Percentiles rank a stretch among this genome's conserved stretches.
Evolutionary conservation across 106 monocot species (phyloP).

Genomic region (Dactylorhiza incarnata): DNA sequence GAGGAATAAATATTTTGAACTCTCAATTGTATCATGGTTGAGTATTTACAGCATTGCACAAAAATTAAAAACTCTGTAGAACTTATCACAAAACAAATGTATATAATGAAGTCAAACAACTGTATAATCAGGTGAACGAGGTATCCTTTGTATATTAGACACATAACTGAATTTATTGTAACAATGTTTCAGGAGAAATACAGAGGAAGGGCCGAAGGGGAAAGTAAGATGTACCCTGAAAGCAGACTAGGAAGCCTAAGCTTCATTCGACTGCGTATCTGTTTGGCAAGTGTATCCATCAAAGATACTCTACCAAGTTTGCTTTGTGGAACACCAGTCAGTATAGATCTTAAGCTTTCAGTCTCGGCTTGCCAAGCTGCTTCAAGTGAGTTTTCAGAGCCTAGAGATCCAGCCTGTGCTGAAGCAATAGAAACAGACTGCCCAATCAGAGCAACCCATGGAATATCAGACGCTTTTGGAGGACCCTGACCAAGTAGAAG

Average conservation of each 20-base stretch:
- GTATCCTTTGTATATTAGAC: background rate
- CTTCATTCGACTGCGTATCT: constrained; percentile 89
- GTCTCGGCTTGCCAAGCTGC: constrained; percentile 92
- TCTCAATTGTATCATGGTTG: no score
- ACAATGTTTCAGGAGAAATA: background rate
- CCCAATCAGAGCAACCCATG: constrained; percentile 87
- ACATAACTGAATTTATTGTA: background rate
- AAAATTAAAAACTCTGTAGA: no score
- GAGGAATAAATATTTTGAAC: no score
- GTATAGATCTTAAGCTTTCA: constrained; percentile 73
- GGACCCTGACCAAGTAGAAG: constrained; percentile 73
- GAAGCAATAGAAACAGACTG: constrained; percentile 92
- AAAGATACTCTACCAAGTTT: constrained; percentile 89
- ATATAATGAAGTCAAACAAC: background rate
- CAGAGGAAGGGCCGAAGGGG: background rate
- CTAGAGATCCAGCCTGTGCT: constrained; percentile 85
- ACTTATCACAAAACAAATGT: background rate
- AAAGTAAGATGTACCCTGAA: constrained; percentile 43
- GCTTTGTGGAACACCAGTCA: constrained; percentile 67
- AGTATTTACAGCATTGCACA: no score
- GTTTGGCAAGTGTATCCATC: constrained; percentile 74
- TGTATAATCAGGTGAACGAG: background rate
- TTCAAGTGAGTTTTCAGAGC: constrained; percentile 73
- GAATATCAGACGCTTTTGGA: constrained; percentile 61
- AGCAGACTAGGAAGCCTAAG: constrained; percentile 82